Conservation (phyloP, 495 filamentous ascomycete species). For the Amphirosellinia nigrospora region DNA sequence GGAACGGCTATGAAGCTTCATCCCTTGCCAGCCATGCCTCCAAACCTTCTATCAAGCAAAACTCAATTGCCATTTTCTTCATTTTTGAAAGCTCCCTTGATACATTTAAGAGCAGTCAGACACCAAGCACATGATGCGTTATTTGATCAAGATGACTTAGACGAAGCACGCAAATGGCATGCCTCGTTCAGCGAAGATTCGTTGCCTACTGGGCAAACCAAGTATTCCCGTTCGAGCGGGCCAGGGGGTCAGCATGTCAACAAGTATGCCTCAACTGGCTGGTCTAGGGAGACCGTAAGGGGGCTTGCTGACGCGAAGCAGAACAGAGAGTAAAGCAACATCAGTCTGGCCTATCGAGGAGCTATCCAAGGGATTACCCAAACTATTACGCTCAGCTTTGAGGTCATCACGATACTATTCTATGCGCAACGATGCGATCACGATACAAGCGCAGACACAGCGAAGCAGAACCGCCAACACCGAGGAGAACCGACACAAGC, state of each 20-base stretch:
- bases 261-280: constrained; percentile 63
- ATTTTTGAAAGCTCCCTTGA: background rate
- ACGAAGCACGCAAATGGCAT: constrained; percentile 78
- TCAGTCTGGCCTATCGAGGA: constrained; percentile 63
- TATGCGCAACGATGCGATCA: constrained; percentile 61
- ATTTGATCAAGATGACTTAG: constrained; percentile 64
- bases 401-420: constrained; percentile 74
- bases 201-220: constrained; percentile 72
- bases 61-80: background rate
- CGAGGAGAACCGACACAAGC: constrained; percentile 51
- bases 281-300: background rate
- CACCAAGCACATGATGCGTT: constrained; percentile 46
- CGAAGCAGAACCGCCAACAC: constrained; percentile 53
- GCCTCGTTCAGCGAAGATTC: constrained; percentile 63
- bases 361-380: constrained; percentile 69
- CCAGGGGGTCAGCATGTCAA: constrained; percentile 97
- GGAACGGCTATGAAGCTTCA: background rate
- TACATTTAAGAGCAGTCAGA: constrained; percentile 28
- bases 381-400: constrained; percentile 67
- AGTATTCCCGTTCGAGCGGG: constrained; percentile 85
- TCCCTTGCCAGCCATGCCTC: background rate
- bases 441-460: constrained; percentile 51
- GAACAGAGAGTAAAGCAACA: constrained; percentile 93
- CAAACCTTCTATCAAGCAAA: background rate
- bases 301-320: constrained; percentile 43